Evolutionary conservation across 805 yeast genomes (phyloP).

Genomic region (Sugiyamaella chiloensis): DNA sequence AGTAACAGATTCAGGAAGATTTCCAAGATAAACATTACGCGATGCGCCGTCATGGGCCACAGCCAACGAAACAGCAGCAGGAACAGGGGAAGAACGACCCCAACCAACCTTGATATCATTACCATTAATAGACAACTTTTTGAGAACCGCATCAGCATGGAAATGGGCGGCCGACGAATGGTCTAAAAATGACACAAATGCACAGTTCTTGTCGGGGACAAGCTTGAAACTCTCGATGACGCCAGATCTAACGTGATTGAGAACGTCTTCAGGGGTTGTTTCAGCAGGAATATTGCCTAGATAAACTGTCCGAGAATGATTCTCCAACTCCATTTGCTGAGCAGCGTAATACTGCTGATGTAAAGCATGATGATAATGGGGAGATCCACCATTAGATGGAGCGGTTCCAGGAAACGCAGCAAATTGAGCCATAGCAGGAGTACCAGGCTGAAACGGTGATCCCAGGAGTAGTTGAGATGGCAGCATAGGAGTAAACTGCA

Average conservation of each 20-base stretch:
- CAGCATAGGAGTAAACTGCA: constrained; percentile 33
- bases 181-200: constrained; percentile 84
- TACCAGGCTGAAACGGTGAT: constrained; percentile 36
- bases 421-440: constrained; percentile 32
- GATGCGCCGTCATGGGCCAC: constrained; percentile 87
- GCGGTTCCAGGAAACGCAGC: constrained; percentile 21
- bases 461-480: constrained; percentile 37
- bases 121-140: constrained; percentile 73
- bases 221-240: constrained; percentile 71
- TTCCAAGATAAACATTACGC: constrained; percentile 88
- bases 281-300: constrained; percentile 85
- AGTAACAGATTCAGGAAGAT: constrained; percentile 60
- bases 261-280: constrained; percentile 71
- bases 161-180: constrained; percentile 84
- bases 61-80: constrained; percentile 69
- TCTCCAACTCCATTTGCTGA: constrained; percentile 14
- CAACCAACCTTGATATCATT: constrained; percentile 87
- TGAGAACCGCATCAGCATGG: constrained; percentile 89
- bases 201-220: constrained; percentile 83
- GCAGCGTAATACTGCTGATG: constrained; percentile 19
- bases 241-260: constrained; percentile 90
- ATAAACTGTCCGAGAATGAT: constrained; percentile 67
- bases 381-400: constrained; percentile 15
- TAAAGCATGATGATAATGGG: constrained; percentile 11
- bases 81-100: constrained; percentile 79